phyloP scores from a whole-genome alignment of 768 basidiomycete genomes.

The Pholiota microspora region DNA sequence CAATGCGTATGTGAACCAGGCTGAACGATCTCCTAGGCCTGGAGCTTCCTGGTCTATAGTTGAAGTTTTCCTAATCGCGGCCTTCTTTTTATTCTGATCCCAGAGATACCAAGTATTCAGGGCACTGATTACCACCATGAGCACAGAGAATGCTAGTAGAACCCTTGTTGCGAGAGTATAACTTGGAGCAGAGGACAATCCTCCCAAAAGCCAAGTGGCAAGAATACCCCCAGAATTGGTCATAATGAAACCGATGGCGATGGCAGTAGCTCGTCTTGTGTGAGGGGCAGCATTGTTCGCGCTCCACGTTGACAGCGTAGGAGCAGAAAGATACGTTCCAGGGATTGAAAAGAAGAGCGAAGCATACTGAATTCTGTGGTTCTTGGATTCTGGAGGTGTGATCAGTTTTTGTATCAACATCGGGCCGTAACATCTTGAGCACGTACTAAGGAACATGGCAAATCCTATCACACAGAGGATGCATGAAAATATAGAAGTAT shows the following conservation, averaged over 20 bases:
- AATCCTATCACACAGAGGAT: background rate
- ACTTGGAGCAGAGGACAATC: constrained; percentile 44
- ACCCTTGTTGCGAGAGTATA: constrained; percentile 48
- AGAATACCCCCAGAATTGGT: constrained; percentile 61
- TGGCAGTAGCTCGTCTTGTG: constrained; percentile 53
- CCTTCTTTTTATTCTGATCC: constrained; percentile 45
- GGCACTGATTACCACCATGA: constrained; percentile 32
- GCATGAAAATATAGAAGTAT: background rate
- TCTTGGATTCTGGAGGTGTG: constrained; percentile 28
- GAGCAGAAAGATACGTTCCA: constrained; percentile 49
- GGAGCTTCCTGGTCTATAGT: constrained; percentile 32
- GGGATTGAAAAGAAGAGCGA: constrained; percentile 54
- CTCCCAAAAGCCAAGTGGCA: constrained; percentile 56
- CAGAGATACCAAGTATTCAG: constrained; percentile 39
- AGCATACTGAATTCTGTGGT: constrained; percentile 44
- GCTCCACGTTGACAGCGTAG: constrained; percentile 54
- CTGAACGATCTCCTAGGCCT: constrained; percentile 47
- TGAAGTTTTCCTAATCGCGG: constrained; percentile 27
- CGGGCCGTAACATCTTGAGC: background rate
- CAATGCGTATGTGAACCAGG: constrained; percentile 47
- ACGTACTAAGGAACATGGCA: background rate
- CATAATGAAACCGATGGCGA: constrained; percentile 56
- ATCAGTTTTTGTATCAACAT: background rate
- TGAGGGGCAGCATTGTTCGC: constrained; percentile 62
- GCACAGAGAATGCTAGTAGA: constrained; percentile 36